Percentiles rank a stretch among this genome's conserved stretches.
These are phyloP conservation scores for Kurtzmaniella natalensis DNA, from an alignment of 1,139 yeast genomes.

Conservation along the genomic window DNA sequence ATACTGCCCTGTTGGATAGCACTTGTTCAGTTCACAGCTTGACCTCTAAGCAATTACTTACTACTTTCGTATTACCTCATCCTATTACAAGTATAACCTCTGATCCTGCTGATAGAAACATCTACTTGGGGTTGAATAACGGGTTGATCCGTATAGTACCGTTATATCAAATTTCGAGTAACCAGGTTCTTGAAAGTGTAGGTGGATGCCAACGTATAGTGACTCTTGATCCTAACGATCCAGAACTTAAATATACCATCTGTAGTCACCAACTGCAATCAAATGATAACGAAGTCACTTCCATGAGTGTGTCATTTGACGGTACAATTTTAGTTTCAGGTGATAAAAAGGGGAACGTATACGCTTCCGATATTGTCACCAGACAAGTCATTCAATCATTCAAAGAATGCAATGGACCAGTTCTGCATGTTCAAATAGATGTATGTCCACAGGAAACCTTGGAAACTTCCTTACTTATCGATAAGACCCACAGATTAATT, in stretches of 20 bases:
- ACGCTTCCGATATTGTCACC: slow-evolving; percentile 69
- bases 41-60: slow-evolving; percentile 39
- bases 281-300: slow-evolving; percentile 33
- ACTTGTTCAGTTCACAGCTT: slow-evolving; percentile 68
- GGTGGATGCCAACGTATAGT: slow-evolving; percentile 55
- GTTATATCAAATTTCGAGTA: slow-evolving; percentile 45
- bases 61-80: slow-evolving; percentile 66
- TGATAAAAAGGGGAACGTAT: slow-evolving; percentile 63
- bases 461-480: slow-evolving; percentile 13
- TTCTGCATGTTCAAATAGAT: slow-evolving; percentile 22
- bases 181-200: slow-evolving; percentile 45
- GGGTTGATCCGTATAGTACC: slow-evolving; percentile 62
- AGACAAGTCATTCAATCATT: slow-evolving; percentile 69
- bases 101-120: slow-evolving; percentile 80
- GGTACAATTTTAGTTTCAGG: slow-evolving; percentile 75
- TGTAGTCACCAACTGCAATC: slow-evolving; percentile 46
- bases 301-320: slow-evolving; percentile 63
- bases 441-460: slow-evolving; percentile 12
- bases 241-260: slow-evolving; percentile 48
- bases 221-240: slow-evolving; percentile 44
- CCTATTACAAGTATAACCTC: slow-evolving; percentile 56
- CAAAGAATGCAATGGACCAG: slow-evolving; percentile 46
- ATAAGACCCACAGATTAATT: slow-evolving; percentile 37
- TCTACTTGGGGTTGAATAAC: slow-evolving; percentile 64
- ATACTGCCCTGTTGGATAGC: slow-evolving; percentile 69